These are phyloP conservation scores for Tripterygium wilfordii DNA, from an alignment of 177 flowering plant species.

Conservation along the genomic window DNA sequence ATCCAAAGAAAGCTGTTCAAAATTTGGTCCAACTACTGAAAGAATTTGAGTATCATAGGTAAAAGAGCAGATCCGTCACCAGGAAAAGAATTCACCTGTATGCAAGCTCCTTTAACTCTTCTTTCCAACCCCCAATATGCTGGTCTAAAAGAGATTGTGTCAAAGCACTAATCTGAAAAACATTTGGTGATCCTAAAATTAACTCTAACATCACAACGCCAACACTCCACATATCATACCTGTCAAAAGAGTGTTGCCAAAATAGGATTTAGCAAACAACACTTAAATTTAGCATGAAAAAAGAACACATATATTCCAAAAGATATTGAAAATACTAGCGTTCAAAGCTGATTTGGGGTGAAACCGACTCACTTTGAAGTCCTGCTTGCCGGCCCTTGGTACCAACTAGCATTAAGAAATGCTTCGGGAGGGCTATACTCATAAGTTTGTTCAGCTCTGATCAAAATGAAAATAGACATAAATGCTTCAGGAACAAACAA, in stretches of 20 bases:
- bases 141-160: constrained; percentile 76
- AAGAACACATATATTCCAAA: background rate
- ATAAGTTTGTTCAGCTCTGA: constrained; percentile 86
- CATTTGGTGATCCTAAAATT: constrained; percentile 91
- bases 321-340: background rate
- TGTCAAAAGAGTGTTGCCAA: constrained; percentile 27
- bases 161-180: constrained; percentile 69
- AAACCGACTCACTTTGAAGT: constrained; percentile 52
- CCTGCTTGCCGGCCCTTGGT: constrained; percentile 43
- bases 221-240: constrained; percentile 99
- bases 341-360: background rate
- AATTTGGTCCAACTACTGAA: background rate
- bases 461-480: constrained; percentile 7
- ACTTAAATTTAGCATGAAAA: background rate
- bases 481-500: constrained; percentile 1
- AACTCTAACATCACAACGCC: constrained; percentile 93
- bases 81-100: constrained; percentile 56
- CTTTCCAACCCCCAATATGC: constrained; percentile 88
- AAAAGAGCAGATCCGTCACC: background rate
- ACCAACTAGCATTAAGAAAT: constrained; percentile 75
- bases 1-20: no score
- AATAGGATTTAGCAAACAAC: background rate
- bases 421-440: constrained; percentile 96
- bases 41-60: background rate
- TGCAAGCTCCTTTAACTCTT: constrained; percentile 74